A percentile compares a stretch with the other conserved stretches of the same genome.
phyloP scores from a whole-genome alignment of 352 stramenopile genomes.

The Aphanomyces cochlioides region DNA sequence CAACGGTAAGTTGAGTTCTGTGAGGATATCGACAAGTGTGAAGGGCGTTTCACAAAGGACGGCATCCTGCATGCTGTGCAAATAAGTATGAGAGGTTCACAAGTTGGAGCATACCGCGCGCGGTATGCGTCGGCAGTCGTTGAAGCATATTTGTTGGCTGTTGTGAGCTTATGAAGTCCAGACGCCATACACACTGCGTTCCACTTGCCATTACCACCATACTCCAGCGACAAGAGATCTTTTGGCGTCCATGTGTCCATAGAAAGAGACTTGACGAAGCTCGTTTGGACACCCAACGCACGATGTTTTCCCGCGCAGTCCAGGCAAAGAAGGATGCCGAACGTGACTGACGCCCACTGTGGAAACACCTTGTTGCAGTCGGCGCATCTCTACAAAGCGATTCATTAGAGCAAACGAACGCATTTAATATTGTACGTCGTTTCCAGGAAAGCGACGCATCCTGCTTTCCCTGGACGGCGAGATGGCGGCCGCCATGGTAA shows the following conservation, averaged over 20 bases:
- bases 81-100: constrained; percentile 7
- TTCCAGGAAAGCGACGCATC: constrained; percentile 23
- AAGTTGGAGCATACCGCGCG: constrained; percentile 33
- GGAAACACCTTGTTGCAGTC: constrained; percentile 79
- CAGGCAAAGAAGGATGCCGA: constrained; percentile 78
- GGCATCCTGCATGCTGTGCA: constrained; percentile 10
- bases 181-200: constrained; percentile 58
- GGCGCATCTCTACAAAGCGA: constrained; percentile 52
- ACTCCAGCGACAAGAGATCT: constrained; percentile 56
- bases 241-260: constrained; percentile 69
- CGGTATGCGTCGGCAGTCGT: constrained; percentile 60
- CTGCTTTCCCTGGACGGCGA: constrained; percentile 28
- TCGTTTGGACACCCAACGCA: constrained; percentile 70
- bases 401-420: background rate
- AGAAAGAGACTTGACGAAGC: constrained; percentile 78
- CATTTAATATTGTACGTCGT: constrained; percentile 13
- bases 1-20: constrained; percentile 18
- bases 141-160: constrained; percentile 65
- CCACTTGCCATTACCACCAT: constrained; percentile 82
- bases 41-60: constrained; percentile 6
- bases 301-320: constrained; percentile 71
- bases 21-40: constrained; percentile 20
- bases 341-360: constrained; percentile 79
- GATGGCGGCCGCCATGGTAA: constrained; percentile 1
- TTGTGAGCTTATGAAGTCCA: constrained; percentile 40